Base-by-base conservation (phyloP, 305 asterid species). In the Solanum chacoense region DNA sequence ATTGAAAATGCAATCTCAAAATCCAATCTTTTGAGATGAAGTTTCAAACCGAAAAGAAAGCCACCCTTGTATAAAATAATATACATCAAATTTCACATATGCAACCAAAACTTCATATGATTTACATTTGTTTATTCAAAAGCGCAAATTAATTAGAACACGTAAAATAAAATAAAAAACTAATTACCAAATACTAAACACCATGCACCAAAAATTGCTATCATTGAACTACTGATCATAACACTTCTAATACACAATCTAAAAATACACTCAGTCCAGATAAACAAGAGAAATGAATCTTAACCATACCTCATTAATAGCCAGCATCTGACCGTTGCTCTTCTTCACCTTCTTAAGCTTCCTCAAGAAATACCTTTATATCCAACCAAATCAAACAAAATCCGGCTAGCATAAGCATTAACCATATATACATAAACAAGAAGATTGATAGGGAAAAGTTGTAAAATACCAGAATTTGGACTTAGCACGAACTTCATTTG, bases 401-500 rank as follows among this genome's bases (percentile, higher is more conserved):
- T 5, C 55, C 36, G 18, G 31, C n/a, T 34, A 20, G 67, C 69
- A 16, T 38, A 73, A 73, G 29, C 37, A 13, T 16, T 38, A 1
- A 86, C 26, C 42, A 38, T 38, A 20, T 29, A 86, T 26, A 86
- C 20, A 72, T n/a, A 87, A 28, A 73, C 32, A 73, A 22, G 69
- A 71, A 28, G 35, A n/a, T 29, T n/a, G 11, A 86, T 59, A 72
- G 0, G 32, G 18, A n/a, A 36, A n/a, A 86, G 37, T 13, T 26
- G 14, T 18, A 28, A 34, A 86, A 18, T 87, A 96, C 98, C 98
- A 96, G 87, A 96, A 96, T 86, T 96, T 96, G 88, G 98, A 96
- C 91, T 96, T 96, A 86, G 98, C 97, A 78, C 96, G 98, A 90
- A 95, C 98, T 93, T 95, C 98, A 85, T 94, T 95, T 86, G 98